Evolutionary conservation across 2,329 filamentous ascomycete genomes (phyloP).

Genomic region (Phoma herbarum): DNA sequence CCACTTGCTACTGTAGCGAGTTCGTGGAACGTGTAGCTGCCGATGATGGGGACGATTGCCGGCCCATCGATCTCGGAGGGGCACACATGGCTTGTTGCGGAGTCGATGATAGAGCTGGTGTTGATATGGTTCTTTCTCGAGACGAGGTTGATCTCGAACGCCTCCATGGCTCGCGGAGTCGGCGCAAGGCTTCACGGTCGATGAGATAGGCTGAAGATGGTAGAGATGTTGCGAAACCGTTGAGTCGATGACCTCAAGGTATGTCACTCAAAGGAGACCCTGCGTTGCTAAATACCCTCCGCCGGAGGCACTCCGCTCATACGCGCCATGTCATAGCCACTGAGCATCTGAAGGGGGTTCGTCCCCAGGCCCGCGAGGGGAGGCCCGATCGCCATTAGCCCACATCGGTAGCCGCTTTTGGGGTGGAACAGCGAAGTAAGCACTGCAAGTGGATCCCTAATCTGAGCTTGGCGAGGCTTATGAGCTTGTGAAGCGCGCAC

Average conservation of each 20-base stretch:
- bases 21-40: slow-evolving; percentile 36
- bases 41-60: slow-evolving; percentile 31
- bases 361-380: not conserved
- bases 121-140: slow-evolving; percentile 11
- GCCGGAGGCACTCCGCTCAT: slow-evolving; percentile 7
- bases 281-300: slow-evolving; percentile 6
- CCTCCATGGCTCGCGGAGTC: not conserved
- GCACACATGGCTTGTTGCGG: slow-evolving; percentile 23
- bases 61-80: slow-evolving; percentile 27
- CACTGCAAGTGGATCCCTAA: slow-evolving; percentile 1
- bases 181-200: not conserved
- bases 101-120: slow-evolving; percentile 9
- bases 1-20: slow-evolving; percentile 37
- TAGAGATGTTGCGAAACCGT: not conserved
- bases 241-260: slow-evolving; percentile 2
- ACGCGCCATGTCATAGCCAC: slow-evolving; percentile 12
- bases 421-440: slow-evolving; percentile 11
- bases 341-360: slow-evolving; percentile 1
- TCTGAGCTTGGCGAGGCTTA: slow-evolving; percentile 17
- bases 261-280: not conserved
- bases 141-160: slow-evolving; percentile 1
- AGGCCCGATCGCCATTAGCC: slow-evolving; percentile 2
- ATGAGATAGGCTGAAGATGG: not conserved
- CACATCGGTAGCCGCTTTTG: slow-evolving; percentile 2
- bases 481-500: slow-evolving; percentile 6